Base-by-base conservation (phyloP, 768 basidiomycete species). In the Tricholoma sp. region DNA sequence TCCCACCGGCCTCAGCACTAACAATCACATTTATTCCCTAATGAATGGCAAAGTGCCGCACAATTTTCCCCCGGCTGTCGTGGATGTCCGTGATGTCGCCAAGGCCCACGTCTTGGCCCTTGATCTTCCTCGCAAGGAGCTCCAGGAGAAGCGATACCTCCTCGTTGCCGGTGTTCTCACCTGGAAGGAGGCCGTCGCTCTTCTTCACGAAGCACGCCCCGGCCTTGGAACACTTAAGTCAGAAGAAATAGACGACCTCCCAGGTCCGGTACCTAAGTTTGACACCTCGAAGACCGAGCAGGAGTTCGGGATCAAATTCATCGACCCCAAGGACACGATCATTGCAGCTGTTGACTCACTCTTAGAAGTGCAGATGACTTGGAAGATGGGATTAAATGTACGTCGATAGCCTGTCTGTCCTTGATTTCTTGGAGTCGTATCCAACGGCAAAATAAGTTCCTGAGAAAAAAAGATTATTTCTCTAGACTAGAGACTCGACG, bases 61-160 rank as follows among this genome's bases (percentile, higher is more conserved):
- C 6, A 58, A 58, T 18, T 45, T 64, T 1, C 70, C 72, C 27
- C 70, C 71, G 29, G 72, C 63, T 63, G 54, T 68, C 57, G 69
- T 69, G 52, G 74, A 76, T 45, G 74, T 72, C 29, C n/a, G n/a
- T n/a, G n/a, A n/a, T n/a, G n/a, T n/a, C n/a, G n/a, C n/a, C n/a
- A n/a, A n/a, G n/a, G n/a, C 71, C 9, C 74, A 75, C 50, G 63
- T 74, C 46, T 68, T 64, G 32, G 71, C 71, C 16, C 61, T 73
- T 27, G 62, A 64, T 49, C 62, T 71, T n/a, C 64, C 69, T 3
- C 62, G 58, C 51, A 61, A 62, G 29, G 56, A 61, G 9, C 35
- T 63, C n/a, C 66, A 63, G 11, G 55, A 64, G 56, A 70, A 69
- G 55, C 67, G 73, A 27, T 72, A 71, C 64, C 55, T 72, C 21